Evolutionary conservation across 2,329 filamentous ascomycete genomes (phyloP), one percentile per base, ranked within the genome.

Genomic region (Helotiales sp.): DNA sequence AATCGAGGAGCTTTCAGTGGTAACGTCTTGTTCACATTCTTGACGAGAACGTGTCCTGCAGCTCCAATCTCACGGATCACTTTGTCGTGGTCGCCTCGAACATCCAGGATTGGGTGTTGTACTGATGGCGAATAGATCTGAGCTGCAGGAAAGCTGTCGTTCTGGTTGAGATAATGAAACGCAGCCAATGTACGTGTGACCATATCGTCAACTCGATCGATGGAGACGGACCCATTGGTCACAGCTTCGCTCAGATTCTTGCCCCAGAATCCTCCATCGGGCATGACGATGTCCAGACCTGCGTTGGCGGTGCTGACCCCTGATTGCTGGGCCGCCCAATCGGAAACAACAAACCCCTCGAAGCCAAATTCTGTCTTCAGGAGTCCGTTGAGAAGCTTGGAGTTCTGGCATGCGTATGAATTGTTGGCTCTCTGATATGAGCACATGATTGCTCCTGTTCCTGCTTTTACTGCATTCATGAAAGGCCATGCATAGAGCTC

Each of bases 401-500:
- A 87, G 72, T 96, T 91, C 59, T 87, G 81, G 65, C 88, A 90
- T 2, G 83, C 84, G 55, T 87, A 79, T 27, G 82, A 85, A 54
- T 85, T 84, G 70, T 90, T 90, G 61, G 88, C 80, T 77, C 81
- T 81, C 63, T 89, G 86, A 66, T 95, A 95, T 0, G 87, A 85
- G 69, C 89, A 93, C 91, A 96, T 96, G 49, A 92, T 80, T 7
- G 83, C 83, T 0, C 83, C 89, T 0, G 91, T 89, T n/a, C 90
- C 90, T 4, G 87, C 89, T 52, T 81, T 82, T n/a, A 96, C 78
- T n/a, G 85, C 88, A 63, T 95, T 88, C 0, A 85, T 88, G 71
- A 96, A 96, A 0, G 91, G 91, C 90, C 91, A 95, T 0, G 86
- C 79, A 67, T 96, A 96, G 0, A 95, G 75, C 72, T 91, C 88